Base-by-base conservation (phyloP, 192 early-diverging fungal genomes). In the Backusella australiensis region DNA sequence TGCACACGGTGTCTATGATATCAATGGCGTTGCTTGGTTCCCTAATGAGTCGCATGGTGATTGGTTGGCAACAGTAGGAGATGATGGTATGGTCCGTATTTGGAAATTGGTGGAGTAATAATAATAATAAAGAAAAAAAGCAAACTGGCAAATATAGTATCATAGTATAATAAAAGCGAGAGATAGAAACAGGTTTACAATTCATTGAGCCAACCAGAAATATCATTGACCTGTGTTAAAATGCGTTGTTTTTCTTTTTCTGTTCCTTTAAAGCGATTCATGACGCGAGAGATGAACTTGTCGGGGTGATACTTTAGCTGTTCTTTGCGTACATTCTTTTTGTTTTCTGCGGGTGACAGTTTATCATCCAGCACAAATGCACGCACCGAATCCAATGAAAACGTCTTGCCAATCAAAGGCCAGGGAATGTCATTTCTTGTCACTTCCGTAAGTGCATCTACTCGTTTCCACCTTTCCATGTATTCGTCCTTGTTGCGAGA, bases 21-120 rank as follows among this genome's bases (percentile, higher is more conserved):
- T 99, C 59, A 99, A 99, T 85, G 91, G 92, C 72, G 95, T 97
- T 6, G 78, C 86, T 41, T 99, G 97, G 94, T 92, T 92, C 80
- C 93, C 94, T 1, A 79, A 80, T 21, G 84, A 86, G n/a, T 81
- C 78, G 6, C 85, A 91, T 72, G 81, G 82, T 6, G 85, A 92
- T 53, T 90, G 91, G 86, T 80, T 99, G 38, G 93, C 95, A 5
- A 92, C 95, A 5, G 92, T 88, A n/a, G 97, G 97, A 6, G 97
- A 99, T 81, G 97, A 99, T 86, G 91, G 92, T 19, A 77, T 87
- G 42, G 89, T 98, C 5, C 86, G 93, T 29, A 91, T 99, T 34
- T 99, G 97, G 97, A 77, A 84, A 32, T 75, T 89, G 52, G 74
- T 85, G 32, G 29, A 69, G 19, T 36, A 56, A 34, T 11, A 4